Conservation (phyloP, 306 rosid genomes). For the Sphenostylis stenocarpa region DNA sequence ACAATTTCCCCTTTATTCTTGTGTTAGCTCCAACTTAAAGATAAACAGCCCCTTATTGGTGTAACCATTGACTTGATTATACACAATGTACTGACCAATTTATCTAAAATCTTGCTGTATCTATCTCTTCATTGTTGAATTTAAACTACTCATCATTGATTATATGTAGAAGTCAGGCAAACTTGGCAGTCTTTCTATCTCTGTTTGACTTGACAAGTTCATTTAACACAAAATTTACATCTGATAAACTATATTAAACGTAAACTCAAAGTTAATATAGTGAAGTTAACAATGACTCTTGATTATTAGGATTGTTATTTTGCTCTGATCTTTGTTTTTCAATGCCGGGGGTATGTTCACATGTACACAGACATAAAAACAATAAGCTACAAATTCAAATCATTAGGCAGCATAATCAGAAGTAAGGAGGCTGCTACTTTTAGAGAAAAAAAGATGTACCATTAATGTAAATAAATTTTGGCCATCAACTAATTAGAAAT, state of each 20-base stretch:
- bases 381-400: neutral
- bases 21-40: neutral
- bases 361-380: neutral
- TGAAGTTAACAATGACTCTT: neutral
- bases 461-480: no score
- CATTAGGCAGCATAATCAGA: neutral
- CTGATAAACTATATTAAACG: neutral
- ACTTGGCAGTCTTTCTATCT: neutral
- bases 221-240: neutral
- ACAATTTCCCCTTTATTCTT: neutral
- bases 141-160: neutral
- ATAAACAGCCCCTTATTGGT: neutral
- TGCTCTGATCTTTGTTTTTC: neutral
- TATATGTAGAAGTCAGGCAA: neutral
- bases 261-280: neutral
- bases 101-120: neutral
- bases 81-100: neutral
- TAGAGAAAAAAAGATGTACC: no score
- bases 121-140: neutral
- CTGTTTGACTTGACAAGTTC: constrained; percentile 9
- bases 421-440: neutral
- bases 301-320: neutral
- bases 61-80: neutral
- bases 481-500: no score
- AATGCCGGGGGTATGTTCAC: no score